Percentiles rank a stretch among this genome's conserved stretches.
These are phyloP conservation scores for Xanthoceras sorbifolium DNA, from an alignment of 345 rosid species.

Conservation along the genomic window DNA sequence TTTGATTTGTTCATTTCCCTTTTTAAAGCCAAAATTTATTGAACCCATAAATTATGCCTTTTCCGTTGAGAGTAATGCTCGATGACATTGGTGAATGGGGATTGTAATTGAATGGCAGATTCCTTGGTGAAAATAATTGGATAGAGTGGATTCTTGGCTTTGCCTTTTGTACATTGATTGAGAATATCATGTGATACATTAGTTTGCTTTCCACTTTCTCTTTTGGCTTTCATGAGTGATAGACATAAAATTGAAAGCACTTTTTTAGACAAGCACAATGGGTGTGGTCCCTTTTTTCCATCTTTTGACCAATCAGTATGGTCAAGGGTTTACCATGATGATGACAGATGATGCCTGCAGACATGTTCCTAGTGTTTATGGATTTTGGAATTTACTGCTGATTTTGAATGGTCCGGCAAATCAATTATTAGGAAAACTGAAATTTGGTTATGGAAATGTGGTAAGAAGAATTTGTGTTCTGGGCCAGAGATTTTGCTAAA, in stretches of 20 bases:
- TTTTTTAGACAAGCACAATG: conserved; percentile 12
- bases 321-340: conserved; percentile 16
- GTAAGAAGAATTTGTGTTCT: too few relatives aligned
- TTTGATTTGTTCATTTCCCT: neutral
- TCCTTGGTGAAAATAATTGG: conserved; percentile 13
- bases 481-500: too few relatives aligned
- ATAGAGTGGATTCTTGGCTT: conserved; percentile 15
- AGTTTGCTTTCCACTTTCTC: conserved; percentile 2
- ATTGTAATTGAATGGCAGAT: conserved; percentile 13
- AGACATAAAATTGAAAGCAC: neutral
- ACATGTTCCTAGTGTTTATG: neutral
- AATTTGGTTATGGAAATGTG: too few relatives aligned
- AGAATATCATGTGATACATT: conserved; percentile 6
- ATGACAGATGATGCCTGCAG: conserved; percentile 4
- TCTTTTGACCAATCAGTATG: conserved; percentile 8
- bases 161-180: conserved; percentile 17
- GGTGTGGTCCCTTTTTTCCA: conserved; percentile 3
- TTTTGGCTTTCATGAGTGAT: conserved; percentile 15
- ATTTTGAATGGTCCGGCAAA: too few relatives aligned
- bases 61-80: conserved; percentile 13
- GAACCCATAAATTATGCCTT: conserved; percentile 9
- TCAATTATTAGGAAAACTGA: too few relatives aligned
- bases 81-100: neutral
- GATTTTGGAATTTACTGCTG: conserved; percentile 4
- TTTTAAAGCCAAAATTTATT: conserved; percentile 3